phyloP scores from a whole-genome alignment of 2,329 filamentous ascomycete species.

The Arthrobotrys pseudoclavata region DNA sequence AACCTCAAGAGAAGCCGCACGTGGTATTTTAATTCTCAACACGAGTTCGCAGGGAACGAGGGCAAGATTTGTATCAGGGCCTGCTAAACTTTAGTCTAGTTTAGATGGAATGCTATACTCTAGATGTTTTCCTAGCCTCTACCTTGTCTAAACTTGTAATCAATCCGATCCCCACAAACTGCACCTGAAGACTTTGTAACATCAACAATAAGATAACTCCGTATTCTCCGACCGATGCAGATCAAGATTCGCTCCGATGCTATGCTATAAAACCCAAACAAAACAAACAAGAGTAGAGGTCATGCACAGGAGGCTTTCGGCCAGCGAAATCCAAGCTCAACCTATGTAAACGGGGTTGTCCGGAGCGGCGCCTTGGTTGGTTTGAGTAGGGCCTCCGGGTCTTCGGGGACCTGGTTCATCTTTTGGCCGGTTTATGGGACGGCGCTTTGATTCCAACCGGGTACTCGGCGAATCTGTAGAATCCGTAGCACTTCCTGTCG shows the following conservation, averaged over 20 bases:
- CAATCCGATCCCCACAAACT: not conserved
- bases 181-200: not conserved
- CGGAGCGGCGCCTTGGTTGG: not conserved
- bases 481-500: not conserved
- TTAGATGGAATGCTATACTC: not conserved
- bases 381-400: not conserved
- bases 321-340: not conserved
- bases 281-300: not conserved
- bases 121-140: not conserved
- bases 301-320: too few relatives aligned
- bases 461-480: not conserved
- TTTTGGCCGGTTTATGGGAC: not conserved
- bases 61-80: too few relatives aligned
- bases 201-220: not conserved
- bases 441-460: not conserved
- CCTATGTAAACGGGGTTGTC: slow-evolving; percentile 30
- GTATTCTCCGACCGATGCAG: not conserved
- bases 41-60: too few relatives aligned
- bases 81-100: too few relatives aligned
- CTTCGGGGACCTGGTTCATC: not conserved
- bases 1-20: not conserved
- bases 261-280: not conserved
- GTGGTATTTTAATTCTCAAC: not conserved
- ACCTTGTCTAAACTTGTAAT: not conserved
- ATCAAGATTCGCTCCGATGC: not conserved